phyloP scores from a whole-genome alignment of 106 monocot genomes.

The Xerophyta viscosa region DNA sequence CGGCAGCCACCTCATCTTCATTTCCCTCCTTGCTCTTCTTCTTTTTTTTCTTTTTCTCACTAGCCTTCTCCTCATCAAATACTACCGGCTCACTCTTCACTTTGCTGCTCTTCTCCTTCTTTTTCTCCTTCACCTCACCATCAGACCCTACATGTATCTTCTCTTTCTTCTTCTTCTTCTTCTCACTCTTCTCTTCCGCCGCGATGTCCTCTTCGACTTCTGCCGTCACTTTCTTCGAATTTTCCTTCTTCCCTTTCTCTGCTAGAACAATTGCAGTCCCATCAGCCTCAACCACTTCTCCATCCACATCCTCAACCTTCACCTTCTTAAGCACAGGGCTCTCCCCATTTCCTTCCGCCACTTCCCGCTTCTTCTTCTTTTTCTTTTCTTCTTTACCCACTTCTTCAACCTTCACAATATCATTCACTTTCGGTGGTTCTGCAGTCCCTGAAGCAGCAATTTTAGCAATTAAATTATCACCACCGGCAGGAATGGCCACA shows the following conservation, averaged over 20 bases:
- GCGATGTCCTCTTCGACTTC: conserved; percentile 4
- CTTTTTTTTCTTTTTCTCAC: conserved; percentile 41
- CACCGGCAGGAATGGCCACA: conserved; percentile 58
- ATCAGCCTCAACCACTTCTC: too few relatives aligned
- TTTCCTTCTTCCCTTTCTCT: conserved; percentile 11
- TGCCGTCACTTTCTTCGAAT: conserved; percentile 5
- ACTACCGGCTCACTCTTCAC: conserved; percentile 7
- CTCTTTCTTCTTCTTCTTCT: conserved; percentile 39
- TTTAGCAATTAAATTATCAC: too few relatives aligned
- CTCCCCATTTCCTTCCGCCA: conserved; percentile 29
- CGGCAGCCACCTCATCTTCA: conserved; percentile 2
- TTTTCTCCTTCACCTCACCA: conserved; percentile 31
- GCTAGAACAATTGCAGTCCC: too few relatives aligned
- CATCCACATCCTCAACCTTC: conserved; percentile 34
- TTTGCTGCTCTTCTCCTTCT: conserved; percentile 21
- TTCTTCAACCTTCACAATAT: too few relatives aligned
- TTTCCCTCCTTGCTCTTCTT: conserved; percentile 20
- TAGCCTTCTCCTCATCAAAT: conserved; percentile 29
- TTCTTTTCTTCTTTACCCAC: conserved; percentile 38
- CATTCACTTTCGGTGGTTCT: too few relatives aligned
- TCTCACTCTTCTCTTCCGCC: conserved; percentile 24
- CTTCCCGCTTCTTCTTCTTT: conserved; percentile 41
- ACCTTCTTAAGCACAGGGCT: conserved; percentile 28
- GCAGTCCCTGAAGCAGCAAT: too few relatives aligned
- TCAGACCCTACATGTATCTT: conserved; percentile 6